Evolutionary conservation across 2,329 filamentous ascomycete species (phyloP).

Genomic region (Arthrobotrys sphaeroides): DNA sequence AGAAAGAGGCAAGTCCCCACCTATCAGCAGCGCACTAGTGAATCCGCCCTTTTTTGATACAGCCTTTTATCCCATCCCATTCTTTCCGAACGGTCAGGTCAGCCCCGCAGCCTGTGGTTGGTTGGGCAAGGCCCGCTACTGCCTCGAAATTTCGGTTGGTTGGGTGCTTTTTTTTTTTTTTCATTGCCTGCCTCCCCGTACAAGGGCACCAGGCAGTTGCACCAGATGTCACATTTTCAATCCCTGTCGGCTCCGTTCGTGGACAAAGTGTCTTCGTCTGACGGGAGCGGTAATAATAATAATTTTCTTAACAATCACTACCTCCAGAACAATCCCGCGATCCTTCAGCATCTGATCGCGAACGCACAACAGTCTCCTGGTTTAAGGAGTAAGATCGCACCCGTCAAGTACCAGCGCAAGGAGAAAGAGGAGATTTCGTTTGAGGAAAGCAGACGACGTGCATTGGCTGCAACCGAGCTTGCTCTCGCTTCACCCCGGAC

Average conservation of each 20-base stretch:
- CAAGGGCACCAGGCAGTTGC: conserved; percentile 44
- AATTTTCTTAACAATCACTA: conserved; percentile 48
- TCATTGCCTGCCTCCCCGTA: conserved; percentile 19
- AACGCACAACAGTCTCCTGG: conserved; percentile 28
- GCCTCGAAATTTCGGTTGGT: conserved; percentile 32
- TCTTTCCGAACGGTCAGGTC: conserved; percentile 53
- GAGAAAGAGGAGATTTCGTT: conserved; percentile 52
- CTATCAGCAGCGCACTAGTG: conserved; percentile 24
- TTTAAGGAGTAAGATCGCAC: conserved; percentile 47
- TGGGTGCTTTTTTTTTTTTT: conserved; percentile 21
- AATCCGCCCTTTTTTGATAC: conserved; percentile 44
- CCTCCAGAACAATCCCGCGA: conserved; percentile 48
- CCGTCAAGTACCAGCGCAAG: conserved; percentile 52
- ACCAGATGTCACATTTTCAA: conserved; percentile 55
- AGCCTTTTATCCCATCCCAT: conserved; percentile 49
- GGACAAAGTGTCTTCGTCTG: conserved; percentile 54
- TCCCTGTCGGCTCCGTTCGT: conserved; percentile 54
- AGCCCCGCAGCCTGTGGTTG: conserved; percentile 49
- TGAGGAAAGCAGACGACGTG: conserved; percentile 51
- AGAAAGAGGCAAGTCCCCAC: conserved; percentile 51
- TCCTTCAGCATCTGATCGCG: conserved; percentile 51
- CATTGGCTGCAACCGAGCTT: conserved; percentile 54
- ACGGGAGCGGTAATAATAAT: conserved; percentile 44
- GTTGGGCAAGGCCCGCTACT: conserved; percentile 33
- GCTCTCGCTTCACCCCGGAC: conserved; percentile 54